Base-by-base conservation (phyloP, 805 yeast genomes). In the Candida nitratophila region DNA sequence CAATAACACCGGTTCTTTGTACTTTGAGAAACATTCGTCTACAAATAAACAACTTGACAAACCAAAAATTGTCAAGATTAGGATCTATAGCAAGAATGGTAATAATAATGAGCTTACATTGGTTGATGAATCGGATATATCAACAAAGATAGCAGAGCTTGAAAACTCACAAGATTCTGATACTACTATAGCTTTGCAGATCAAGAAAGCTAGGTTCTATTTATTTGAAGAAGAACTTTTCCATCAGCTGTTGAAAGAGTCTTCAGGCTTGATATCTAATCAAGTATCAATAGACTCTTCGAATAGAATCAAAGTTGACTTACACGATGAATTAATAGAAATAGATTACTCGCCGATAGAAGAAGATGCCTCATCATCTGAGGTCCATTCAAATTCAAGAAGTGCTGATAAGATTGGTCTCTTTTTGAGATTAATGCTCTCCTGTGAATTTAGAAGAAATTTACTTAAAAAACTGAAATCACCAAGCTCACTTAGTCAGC, bases 151-250 rank as follows among this genome's bases (percentile, higher is more conserved):
- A 16, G 44, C 41, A 21, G 44, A 48, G 16, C 47, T 45, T 14
- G 32, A 29, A 20, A 34, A 34, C 4, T 7, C 17, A 7, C 7
- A 19, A 4, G 21, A 34, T 34, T 7, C 14, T 3, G 50, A 49
- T 14, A 46, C 19, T 16, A 24, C 39, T 5, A 44, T 51, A 24
- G 49, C 81, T 19, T 71, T 73, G 40, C 81, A 77, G 53, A 77
- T 91, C 24, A 71, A 75, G 32, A 76, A 66, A 41, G 89, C 95
- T 0, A 72, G 96, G 39, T 81, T 75, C 49, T 76, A 78, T 47
- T 69, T 90, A 8, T 91, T 91, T 65, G 98, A 91, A 57, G 93
- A 86, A 55, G 98, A 91, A 60, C 69, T 91, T 44, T 87, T 87
- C 66, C 79, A 77, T 60, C 89, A 83, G 52, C 63, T 91, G 44